Conservation (phyloP, 2,329 filamentous ascomycete genomes). For the Erysiphe pisi region DNA sequence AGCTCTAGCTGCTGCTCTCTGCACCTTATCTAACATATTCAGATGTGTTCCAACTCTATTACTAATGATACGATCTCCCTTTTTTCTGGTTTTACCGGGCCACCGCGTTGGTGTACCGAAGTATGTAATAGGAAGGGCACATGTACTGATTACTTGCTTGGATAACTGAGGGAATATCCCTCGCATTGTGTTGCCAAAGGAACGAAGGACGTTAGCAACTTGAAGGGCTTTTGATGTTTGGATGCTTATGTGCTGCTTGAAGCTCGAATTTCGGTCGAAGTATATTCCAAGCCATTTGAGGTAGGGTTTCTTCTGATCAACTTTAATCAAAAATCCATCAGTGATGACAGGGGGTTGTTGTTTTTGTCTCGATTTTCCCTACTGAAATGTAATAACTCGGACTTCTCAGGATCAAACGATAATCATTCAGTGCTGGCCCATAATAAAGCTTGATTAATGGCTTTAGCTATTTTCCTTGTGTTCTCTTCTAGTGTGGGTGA, state of each 20-base stretch:
- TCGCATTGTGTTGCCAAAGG: not conserved
- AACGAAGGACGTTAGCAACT: not conserved
- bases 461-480: not conserved
- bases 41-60: constrained; percentile 11
- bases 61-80: not conserved
- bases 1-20: not conserved
- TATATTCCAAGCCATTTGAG: not conserved
- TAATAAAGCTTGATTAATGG: not conserved
- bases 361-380: not conserved
- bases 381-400: not conserved
- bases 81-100: constrained; percentile 13
- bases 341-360: not conserved
- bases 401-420: not conserved
- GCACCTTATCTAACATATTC: not conserved
- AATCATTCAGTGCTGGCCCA: not conserved
- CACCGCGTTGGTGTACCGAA: not conserved
- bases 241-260: not conserved
- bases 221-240: not conserved
- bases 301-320: not conserved
- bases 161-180: not conserved
- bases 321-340: not conserved
- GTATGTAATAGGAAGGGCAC: not conserved
- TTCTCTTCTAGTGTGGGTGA: not conserved
- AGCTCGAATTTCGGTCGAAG: not conserved
- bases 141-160: not conserved